Evolutionary conservation across 257 asterid species (phyloP).

Genomic region (Solanum tarapatanum): DNA sequence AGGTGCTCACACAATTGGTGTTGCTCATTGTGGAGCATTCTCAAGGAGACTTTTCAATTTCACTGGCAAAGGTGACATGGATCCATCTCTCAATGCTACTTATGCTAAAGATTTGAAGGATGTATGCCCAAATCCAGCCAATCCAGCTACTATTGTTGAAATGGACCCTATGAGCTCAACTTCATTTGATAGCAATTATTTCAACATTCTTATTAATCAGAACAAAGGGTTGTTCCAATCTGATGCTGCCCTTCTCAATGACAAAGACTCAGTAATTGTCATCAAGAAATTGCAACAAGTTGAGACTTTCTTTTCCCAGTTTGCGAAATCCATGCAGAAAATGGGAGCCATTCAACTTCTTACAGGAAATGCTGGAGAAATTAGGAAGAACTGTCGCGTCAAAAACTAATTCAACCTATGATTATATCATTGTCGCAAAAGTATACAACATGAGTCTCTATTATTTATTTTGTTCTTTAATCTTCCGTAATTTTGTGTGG

Average conservation of each 20-base stretch:
- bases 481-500: neutral
- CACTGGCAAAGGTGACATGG: slow-evolving; percentile 15
- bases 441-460: neutral
- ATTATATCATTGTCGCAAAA: neutral
- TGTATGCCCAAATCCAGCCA: slow-evolving; percentile 17
- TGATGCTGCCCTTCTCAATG: slow-evolving; percentile 35
- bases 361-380: slow-evolving; percentile 26
- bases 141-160: slow-evolving; percentile 11
- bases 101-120: slow-evolving; percentile 7
- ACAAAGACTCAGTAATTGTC: slow-evolving; percentile 7
- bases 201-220: slow-evolving; percentile 9
- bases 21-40: slow-evolving; percentile 9
- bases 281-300: slow-evolving; percentile 8
- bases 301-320: slow-evolving; percentile 7
- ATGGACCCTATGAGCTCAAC: slow-evolving; percentile 42
- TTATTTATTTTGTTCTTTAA: neutral
- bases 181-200: slow-evolving; percentile 28
- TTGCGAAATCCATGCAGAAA: slow-evolving; percentile 35
- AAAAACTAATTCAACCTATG: slow-evolving; percentile 2
- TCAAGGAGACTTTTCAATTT: slow-evolving; percentile 19
- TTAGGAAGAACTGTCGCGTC: slow-evolving; percentile 33
- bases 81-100: slow-evolving; percentile 5
- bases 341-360: slow-evolving; percentile 43
- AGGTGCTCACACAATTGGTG: slow-evolving; percentile 28
- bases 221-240: slow-evolving; percentile 37